Evolutionary conservation across 768 basidiomycete genomes (phyloP).

Genomic region (Lactarius psammicola): DNA sequence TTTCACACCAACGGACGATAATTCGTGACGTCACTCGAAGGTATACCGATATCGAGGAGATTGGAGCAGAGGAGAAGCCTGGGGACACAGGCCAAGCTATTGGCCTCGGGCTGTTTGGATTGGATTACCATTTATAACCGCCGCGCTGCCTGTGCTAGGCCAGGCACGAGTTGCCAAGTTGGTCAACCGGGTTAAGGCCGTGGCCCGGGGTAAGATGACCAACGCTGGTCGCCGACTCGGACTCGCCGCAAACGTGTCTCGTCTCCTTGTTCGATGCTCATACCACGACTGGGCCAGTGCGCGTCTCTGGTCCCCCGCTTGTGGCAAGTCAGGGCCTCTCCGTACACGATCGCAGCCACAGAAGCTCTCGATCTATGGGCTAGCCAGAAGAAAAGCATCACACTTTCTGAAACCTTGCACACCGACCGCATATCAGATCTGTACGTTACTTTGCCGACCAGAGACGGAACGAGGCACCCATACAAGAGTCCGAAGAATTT

Average conservation of each 20-base stretch:
- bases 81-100: too few species aligned
- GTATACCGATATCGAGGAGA: neutral
- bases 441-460: conserved; percentile 69
- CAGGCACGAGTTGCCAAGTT: too few species aligned
- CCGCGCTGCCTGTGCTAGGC: too few species aligned
- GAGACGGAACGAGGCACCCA: conserved; percentile 50
- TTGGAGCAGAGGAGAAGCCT: neutral
- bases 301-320: conserved; percentile 16
- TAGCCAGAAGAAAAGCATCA: conserved; percentile 44
- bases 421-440: conserved; percentile 61
- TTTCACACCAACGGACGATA: neutral
- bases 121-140: neutral
- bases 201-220: too few species aligned
- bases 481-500: conserved; percentile 44
- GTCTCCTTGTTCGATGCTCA: neutral
- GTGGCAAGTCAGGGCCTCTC: conserved; percentile 13
- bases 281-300: neutral
- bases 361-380: conserved; percentile 55
- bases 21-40: neutral
- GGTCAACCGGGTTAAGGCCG: neutral
- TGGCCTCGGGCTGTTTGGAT: neutral
- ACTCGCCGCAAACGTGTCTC: neutral
- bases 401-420: conserved; percentile 49
- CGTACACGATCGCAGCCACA: conserved; percentile 14
- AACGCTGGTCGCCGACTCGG: too few species aligned